Evolutionary conservation across 352 stramenopile genomes (phyloP).

Genomic region (Pythium aphanidermatum): DNA sequence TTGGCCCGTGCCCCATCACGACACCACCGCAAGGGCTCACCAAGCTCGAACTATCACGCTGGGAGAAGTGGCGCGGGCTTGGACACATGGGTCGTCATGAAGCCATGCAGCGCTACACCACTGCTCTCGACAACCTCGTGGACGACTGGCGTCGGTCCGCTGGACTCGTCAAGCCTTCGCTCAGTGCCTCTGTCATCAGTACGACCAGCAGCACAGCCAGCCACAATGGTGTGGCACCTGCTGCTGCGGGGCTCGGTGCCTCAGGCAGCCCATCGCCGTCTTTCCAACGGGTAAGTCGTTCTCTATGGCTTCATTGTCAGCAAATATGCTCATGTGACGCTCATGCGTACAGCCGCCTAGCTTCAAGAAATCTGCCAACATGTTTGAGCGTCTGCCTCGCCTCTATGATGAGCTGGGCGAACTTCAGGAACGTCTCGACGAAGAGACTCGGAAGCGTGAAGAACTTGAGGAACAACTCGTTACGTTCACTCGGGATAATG

Average conservation of each 20-base stretch:
- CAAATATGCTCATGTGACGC: not conserved
- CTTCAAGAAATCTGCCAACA: constrained; percentile 40
- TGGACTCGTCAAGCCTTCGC: constrained; percentile 9
- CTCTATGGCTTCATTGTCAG: not conserved
- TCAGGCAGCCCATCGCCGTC: constrained; percentile 1
- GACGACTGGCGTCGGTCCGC: constrained; percentile 73
- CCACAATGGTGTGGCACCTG: too few species aligned
- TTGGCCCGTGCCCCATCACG: constrained; percentile 37
- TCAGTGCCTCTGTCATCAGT: constrained; percentile 16
- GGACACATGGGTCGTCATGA: constrained; percentile 63
- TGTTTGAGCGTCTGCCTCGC: constrained; percentile 57
- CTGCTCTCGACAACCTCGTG: constrained; percentile 68
- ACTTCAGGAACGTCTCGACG: constrained; percentile 61
- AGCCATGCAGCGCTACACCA: constrained; percentile 77
- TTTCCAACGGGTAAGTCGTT: constrained; percentile 11
- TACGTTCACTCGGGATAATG: constrained; percentile 56
- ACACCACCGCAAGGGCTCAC: constrained; percentile 26
- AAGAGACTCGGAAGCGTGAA: constrained; percentile 62
- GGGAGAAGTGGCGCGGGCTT: constrained; percentile 71
- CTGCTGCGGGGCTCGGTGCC: too few species aligned
- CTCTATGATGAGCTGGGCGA: constrained; percentile 65
- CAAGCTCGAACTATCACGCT: constrained; percentile 42
- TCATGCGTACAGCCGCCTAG: constrained; percentile 6
- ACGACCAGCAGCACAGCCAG: constrained; percentile 12
- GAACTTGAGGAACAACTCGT: constrained; percentile 62